Evolutionary conservation across 1,284 basidiomycete genomes (phyloP), one percentile per base, ranked within the genome.

Genomic region (Exsudoporus floridanus): DNA sequence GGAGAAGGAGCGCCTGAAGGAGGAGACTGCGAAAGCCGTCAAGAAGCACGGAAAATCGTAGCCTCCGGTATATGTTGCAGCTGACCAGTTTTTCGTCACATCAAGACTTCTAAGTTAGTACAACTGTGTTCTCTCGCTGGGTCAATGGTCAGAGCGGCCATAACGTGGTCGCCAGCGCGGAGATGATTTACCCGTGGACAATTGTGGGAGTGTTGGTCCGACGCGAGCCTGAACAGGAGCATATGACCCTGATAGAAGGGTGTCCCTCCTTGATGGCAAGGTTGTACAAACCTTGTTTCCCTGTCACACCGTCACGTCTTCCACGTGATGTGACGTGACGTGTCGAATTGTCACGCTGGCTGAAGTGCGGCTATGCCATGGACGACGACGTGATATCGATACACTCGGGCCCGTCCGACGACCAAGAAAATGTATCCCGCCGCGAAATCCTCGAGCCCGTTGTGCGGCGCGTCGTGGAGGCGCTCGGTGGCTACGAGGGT

Each of bases 401-500:
- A 45, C 70, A 67, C 31, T 70, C 69, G 43, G 67, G 68, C 33
- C 69, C 66, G 34, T 74, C 73, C 2, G 69, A 67, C 42, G 12
- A 41, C 34, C 56, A 61, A 44, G 54, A 67, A 10, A 58, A 71
- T 54, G 57, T 58, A 0, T 64, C 71, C 35, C 56, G 50, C 55
- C 77, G 83, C 46, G 68, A 75, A 6, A 74, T 88, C 36, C 75
- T 91, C 27, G 77, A 80, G 44, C 85, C 87, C 7, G 76, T 87
- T 28, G 81, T 92, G 48, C 79, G 78, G 37, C 79, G 80, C 54
- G 87, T 90, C 34, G 83, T 92, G 30, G 83, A 86, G 56, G 89
- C 90, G 1, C 76, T 92, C 0, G 89, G 88, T 53, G 83, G 88
- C 14, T 70, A 77, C 62, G 81, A 91, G 70, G 81, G 77, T n/a